A percentile compares a stretch with the other conserved stretches of the same genome.
phyloP scores from a whole-genome alignment of 2,329 filamentous ascomycete genomes.

The Zelopaecilomyces penicillatus region DNA sequence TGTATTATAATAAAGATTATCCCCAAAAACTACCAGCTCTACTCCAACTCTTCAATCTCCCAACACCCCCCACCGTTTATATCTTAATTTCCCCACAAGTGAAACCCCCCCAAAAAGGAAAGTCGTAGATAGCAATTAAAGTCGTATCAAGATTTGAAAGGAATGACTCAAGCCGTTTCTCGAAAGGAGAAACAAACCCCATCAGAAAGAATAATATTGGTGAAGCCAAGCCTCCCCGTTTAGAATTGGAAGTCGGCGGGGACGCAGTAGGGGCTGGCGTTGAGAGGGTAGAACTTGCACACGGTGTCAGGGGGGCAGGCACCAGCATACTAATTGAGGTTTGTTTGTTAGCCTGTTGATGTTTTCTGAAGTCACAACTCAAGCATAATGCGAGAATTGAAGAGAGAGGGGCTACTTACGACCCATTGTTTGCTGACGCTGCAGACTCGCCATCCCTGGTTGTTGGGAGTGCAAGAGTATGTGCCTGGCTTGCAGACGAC shows the following conservation, averaged over 20 bases:
- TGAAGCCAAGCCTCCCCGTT: not conserved
- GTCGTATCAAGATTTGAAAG: too few relatives aligned
- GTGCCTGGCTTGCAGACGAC: conserved; percentile 24
- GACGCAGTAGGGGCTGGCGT: conserved; percentile 31
- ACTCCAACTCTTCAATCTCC: too few relatives aligned
- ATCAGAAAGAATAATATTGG: too few relatives aligned
- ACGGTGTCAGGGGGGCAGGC: conserved; percentile 26
- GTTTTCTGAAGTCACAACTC: not conserved
- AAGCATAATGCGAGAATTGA: not conserved
- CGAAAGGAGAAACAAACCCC: too few relatives aligned
- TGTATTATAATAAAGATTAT: too few relatives aligned
- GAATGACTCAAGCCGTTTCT: too few relatives aligned
- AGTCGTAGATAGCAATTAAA: too few relatives aligned
- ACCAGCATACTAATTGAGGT: conserved; percentile 20
- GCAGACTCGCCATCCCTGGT: conserved; percentile 26
- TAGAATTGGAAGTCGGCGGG: conserved; percentile 19
- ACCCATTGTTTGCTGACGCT: conserved; percentile 20
- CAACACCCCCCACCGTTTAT: too few relatives aligned
- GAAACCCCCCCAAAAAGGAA: too few relatives aligned
- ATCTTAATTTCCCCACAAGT: too few relatives aligned
- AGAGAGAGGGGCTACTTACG: conserved; percentile 18
- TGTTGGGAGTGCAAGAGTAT: conserved; percentile 23
- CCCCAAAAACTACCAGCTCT: too few relatives aligned
- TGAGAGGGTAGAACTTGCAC: conserved; percentile 28
- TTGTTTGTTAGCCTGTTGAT: not conserved